Percentiles rank a stretch among this genome's conserved stretches.
These are phyloP conservation scores for Seminavis robusta DNA, from an alignment of 108 stramenopile species.

Conservation along the genomic window DNA sequence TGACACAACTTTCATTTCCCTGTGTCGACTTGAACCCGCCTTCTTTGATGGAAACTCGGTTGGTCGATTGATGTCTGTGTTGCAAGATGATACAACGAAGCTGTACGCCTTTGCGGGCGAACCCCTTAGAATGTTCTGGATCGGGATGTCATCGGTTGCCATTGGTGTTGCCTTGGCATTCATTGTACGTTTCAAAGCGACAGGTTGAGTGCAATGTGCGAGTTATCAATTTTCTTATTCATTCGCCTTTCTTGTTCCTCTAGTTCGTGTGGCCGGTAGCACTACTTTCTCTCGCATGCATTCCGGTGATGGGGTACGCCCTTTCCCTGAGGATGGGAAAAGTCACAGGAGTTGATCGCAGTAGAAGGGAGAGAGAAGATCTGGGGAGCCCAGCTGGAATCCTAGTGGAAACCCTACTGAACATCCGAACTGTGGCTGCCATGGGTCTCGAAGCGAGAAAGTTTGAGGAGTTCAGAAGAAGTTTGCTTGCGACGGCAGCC, in stretches of 20 bases:
- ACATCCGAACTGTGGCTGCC: constrained; percentile 74
- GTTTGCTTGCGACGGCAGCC: constrained; percentile 30
- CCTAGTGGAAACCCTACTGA: constrained; percentile 69
- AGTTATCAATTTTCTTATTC: no score
- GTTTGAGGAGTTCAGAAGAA: constrained; percentile 49
- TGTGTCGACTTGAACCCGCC: constrained; percentile 72
- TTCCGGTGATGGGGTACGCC: constrained; percentile 79
- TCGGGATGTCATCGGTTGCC: constrained; percentile 48
- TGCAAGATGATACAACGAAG: constrained; percentile 77
- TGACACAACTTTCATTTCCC: constrained; percentile 45
- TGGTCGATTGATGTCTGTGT: constrained; percentile 71
- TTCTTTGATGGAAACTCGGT: constrained; percentile 68
- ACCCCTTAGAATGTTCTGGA: constrained; percentile 56
- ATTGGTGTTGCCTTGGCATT: constrained; percentile 61
- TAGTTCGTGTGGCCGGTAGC: constrained; percentile 82
- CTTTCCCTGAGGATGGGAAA: constrained; percentile 66
- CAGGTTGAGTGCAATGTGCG: constrained; percentile 4
- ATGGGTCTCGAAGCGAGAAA: constrained; percentile 54
- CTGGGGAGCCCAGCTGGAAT: constrained; percentile 59
- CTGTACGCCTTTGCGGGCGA: constrained; percentile 68
- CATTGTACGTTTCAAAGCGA: constrained; percentile 20
- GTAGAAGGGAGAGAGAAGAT: constrained; percentile 56
- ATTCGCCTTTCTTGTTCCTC: not conserved
- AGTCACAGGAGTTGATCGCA: constrained; percentile 47
- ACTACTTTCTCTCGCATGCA: constrained; percentile 52